These are phyloP conservation scores for Colletotrichum sansevieriae DNA, from an alignment of 2,329 filamentous ascomycete genomes.

Conservation along the genomic window DNA sequence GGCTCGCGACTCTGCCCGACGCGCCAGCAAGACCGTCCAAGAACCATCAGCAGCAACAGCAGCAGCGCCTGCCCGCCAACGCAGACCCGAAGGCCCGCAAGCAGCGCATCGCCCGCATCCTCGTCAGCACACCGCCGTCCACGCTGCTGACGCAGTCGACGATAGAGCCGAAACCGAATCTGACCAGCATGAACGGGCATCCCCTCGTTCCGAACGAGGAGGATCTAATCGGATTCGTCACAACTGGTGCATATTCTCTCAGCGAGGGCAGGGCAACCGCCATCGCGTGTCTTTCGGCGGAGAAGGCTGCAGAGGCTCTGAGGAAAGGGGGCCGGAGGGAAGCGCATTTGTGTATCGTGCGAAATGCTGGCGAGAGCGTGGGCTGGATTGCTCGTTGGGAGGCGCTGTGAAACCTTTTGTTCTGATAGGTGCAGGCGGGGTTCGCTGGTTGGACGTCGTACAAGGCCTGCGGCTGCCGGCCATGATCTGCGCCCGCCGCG, in stretches of 20 bases:
- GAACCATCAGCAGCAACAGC: conserved; percentile 39
- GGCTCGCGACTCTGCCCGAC: conserved; percentile 72
- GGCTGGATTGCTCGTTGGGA: conserved; percentile 88
- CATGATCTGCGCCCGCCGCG: background rate
- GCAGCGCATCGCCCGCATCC: conserved; percentile 61
- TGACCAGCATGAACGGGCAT: conserved; percentile 62
- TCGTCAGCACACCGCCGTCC: conserved; percentile 54
- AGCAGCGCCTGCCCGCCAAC: conserved; percentile 45
- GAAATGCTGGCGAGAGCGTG: conserved; percentile 82
- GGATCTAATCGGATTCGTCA: conserved; percentile 92
- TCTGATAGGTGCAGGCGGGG: background rate
- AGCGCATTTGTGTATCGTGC: conserved; percentile 78
- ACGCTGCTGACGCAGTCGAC: conserved; percentile 30
- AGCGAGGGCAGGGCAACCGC: conserved; percentile 81
- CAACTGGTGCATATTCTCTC: conserved; percentile 86
- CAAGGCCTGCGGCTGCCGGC: background rate
- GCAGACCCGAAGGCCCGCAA: conserved; percentile 55
- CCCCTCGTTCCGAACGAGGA: conserved; percentile 78
- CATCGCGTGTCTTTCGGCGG: conserved; percentile 77
- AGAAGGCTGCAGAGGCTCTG: conserved; percentile 64
- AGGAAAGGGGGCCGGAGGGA: conserved; percentile 48
- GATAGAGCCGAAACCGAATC: conserved; percentile 52
- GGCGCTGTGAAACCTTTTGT: conserved; percentile 58
- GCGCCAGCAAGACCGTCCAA: conserved; percentile 30
- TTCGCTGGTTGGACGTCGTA: no score